Percentiles rank a stretch among this genome's conserved stretches.
phyloP scores from a whole-genome alignment of 306 rosid species.

The Dicorynia guianensis region DNA sequence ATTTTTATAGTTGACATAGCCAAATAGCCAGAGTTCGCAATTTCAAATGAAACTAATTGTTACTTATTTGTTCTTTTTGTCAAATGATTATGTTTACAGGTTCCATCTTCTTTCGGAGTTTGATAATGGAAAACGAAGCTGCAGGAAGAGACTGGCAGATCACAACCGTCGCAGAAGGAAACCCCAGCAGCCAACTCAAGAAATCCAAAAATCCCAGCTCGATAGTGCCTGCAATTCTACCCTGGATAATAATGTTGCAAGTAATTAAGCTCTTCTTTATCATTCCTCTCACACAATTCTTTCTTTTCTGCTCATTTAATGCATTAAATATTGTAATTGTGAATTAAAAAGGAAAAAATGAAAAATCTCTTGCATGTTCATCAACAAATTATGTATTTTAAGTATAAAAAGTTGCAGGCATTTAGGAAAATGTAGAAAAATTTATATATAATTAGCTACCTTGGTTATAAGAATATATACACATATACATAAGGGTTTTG shows the following conservation, averaged over 20 bases:
- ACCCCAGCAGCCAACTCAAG: conserved; percentile 74
- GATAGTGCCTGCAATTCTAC: conserved; percentile 27
- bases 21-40: too few relatives aligned
- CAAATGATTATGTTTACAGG: conserved; percentile 47
- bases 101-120: conserved; percentile 93
- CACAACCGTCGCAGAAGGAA: conserved; percentile 97
- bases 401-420: too few relatives aligned
- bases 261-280: conserved; percentile 27
- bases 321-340: not conserved
- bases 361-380: not conserved
- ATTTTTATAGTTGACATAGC: too few relatives aligned
- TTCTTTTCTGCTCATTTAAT: not conserved
- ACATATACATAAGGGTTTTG: not conserved
- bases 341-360: not conserved
- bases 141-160: conserved; percentile 95
- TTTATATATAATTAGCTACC: too few relatives aligned
- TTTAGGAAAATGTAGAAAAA: too few relatives aligned
- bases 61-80: too few relatives aligned
- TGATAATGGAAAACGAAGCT: conserved; percentile 96
- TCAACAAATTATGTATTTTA: too few relatives aligned
- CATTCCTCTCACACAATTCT: not conserved
- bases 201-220: conserved; percentile 44
- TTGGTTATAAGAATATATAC: too few relatives aligned
- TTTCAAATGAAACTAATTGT: too few relatives aligned
- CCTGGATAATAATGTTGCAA: conserved; percentile 43